Conservation (phyloP, 345 rosid genomes). For the Gossypium australe region DNA sequence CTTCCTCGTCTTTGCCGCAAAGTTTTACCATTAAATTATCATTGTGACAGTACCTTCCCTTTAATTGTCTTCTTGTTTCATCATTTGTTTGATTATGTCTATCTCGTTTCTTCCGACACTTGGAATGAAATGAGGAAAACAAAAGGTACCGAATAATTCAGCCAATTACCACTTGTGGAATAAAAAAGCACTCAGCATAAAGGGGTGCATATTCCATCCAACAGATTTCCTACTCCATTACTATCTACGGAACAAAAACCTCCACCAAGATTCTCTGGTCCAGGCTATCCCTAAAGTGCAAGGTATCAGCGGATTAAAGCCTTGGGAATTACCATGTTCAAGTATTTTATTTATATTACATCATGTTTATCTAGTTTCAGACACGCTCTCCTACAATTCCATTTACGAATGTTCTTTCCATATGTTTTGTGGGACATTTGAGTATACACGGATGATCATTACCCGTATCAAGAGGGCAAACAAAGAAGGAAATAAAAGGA, state of each 20-base stretch:
- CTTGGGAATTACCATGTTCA: slow-evolving; percentile 3
- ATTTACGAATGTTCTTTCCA: not conserved
- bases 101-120: not conserved
- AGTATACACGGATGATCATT: slow-evolving; percentile 6
- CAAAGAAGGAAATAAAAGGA: slow-evolving; percentile 29
- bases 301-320: slow-evolving; percentile 9
- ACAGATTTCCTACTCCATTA: not conserved
- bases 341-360: not conserved
- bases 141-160: not conserved
- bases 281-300: not conserved
- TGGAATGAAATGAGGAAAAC: not conserved
- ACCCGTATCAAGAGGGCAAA: slow-evolving; percentile 2
- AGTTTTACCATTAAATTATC: not conserved
- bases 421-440: not conserved
- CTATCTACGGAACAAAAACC: not conserved
- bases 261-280: slow-evolving; percentile 1
- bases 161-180: not conserved
- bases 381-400: not conserved
- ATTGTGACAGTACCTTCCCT: not conserved
- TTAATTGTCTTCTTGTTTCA: not conserved
- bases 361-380: not conserved
- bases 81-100: not conserved
- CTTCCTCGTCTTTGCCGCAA: not conserved
- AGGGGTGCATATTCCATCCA: not conserved
- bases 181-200: not conserved